Conservation (phyloP, 2,329 filamentous ascomycete genomes). For the Acrocalymma vagum region DNA sequence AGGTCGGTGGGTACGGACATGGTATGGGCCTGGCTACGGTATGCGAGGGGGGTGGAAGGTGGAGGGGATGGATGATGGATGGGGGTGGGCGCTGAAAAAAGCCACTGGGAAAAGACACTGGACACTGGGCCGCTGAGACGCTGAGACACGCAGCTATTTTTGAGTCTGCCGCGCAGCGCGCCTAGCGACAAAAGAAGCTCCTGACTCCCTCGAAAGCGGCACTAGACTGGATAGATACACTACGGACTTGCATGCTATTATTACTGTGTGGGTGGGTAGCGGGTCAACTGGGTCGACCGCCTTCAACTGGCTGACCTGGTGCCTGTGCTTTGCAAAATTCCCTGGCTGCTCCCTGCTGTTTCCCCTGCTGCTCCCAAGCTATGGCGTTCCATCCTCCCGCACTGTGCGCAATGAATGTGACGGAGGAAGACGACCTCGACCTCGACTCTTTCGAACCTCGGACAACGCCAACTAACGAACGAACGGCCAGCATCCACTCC, state of each 20-base stretch:
- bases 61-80: not conserved
- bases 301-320: no score
- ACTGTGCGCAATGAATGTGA: no score
- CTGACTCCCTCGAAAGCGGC: no score
- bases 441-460: no score
- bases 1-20: slow-evolving; percentile 1
- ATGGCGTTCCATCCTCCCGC: no score
- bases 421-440: no score
- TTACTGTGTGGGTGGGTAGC: no score
- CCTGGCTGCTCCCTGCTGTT: not conserved
- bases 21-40: slow-evolving; percentile 2
- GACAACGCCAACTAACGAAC: no score
- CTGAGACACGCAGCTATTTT: slow-evolving; percentile 25
- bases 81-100: slow-evolving; percentile 3
- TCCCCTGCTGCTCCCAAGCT: no score
- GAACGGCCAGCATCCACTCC: no score
- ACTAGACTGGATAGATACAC: no score
- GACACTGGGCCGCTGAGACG: not conserved
- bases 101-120: not conserved
- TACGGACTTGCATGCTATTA: slow-evolving; percentile 1
- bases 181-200: not conserved
- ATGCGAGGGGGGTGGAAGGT: not conserved
- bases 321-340: not conserved
- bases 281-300: no score
- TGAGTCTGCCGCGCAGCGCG: slow-evolving; percentile 33